Base-by-base conservation (phyloP, 2,329 filamentous ascomycete genomes). In the Diaporthe helianthi region DNA sequence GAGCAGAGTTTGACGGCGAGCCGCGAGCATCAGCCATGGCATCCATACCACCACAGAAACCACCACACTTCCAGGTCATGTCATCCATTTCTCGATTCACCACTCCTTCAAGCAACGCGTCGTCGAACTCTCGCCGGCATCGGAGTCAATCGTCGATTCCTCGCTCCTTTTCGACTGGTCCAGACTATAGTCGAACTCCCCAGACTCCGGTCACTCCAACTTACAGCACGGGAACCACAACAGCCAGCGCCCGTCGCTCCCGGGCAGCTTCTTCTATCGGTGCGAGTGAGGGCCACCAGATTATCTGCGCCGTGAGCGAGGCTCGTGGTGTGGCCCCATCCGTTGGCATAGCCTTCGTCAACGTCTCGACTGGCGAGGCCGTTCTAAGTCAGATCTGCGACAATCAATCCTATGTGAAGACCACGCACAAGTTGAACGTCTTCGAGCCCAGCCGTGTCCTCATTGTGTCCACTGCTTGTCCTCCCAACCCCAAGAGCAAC, bases 331-430 rank as follows among this genome's bases (percentile, higher is more conserved):
- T 97, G 5, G 90, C 92, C 26, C 93, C 94, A 0, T 92, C 90
- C 0, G 90, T 98, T 2, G 94, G 95, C 0, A 83, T 97, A 49
- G 93, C 93, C 3, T 94, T 98, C 76, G 84, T 98, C 76, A 97
- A 98, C 76, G 84, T 97, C 3, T 90, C 93, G 51, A 94, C 93
- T 2, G 92, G 92, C 47, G 93, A 97, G 79, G 92, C 89, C 19
- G 89, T 94, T 33, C 85, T 98, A 47, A 97, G 93, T 76, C 93
- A 98, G 76, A 95, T 98, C 72, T 94, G 92, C 76, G 95, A 98
- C 78, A 97, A 91, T 68, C 94, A 97, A 77, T 97, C 94, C 41
- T 98, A 97, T 77, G 90, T 94, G 69, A 91, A 90, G 76, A 97
- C 94, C 0, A 84, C 97, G 36, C 93, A 97, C 79, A 97, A 98